A percentile compares a stretch with the other conserved stretches of the same genome.
Evolutionary conservation across 1,139 yeast genomes (phyloP).

Genomic region (Yarrowia galli): DNA sequence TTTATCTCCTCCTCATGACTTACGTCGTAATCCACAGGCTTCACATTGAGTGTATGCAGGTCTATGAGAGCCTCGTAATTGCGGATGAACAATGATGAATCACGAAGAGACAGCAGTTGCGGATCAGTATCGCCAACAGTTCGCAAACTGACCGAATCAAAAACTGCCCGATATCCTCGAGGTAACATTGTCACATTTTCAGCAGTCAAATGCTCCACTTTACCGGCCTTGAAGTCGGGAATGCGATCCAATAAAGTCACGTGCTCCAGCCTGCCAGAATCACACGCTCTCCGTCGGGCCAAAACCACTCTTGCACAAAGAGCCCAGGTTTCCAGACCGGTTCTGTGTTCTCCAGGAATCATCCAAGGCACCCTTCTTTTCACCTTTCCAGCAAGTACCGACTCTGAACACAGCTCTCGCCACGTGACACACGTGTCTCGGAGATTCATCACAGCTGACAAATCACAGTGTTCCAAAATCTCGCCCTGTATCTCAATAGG

Average conservation of each 20-base stretch:
- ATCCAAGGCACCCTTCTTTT: not conserved
- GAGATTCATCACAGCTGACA: not conserved
- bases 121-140: not conserved
- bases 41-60: not conserved
- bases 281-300: not conserved
- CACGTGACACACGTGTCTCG: not conserved
- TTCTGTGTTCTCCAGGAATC: not conserved
- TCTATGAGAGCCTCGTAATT: not conserved
- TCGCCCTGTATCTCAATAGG: constrained; percentile 2
- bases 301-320: not conserved
- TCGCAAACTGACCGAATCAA: not conserved
- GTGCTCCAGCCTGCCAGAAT: not conserved
- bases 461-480: not conserved
- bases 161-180: not conserved
- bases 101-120: not conserved
- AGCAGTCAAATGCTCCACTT: not conserved
- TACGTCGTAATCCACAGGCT: not conserved
- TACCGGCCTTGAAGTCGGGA: constrained; percentile 3
- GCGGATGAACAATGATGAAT: not conserved
- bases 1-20: not conserved
- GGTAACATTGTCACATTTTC: not conserved
- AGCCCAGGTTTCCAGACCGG: not conserved
- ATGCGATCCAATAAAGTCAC: not conserved
- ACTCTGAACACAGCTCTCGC: not conserved
- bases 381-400: not conserved